Percentiles rank a stretch among this genome's conserved stretches.
phyloP scores from a whole-genome alignment of 2,329 filamentous ascomycete species.

The Fusarium cicatricum region DNA sequence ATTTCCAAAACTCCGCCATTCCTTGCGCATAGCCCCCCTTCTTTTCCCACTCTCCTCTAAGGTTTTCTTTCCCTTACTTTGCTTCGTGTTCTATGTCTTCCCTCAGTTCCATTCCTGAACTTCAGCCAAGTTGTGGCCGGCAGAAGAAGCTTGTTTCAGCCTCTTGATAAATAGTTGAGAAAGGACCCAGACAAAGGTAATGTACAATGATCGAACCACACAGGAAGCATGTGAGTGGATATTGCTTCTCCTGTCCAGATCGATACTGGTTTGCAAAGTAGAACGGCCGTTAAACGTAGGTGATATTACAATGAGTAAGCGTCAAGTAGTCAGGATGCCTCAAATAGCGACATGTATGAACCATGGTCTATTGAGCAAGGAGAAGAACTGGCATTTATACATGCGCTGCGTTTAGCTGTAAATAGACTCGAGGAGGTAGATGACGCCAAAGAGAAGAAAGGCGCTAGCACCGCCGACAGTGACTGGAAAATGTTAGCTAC shows the following conservation, averaged over 20 bases:
- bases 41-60: background rate
- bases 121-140: slow-evolving; percentile 3
- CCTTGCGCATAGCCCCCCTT: background rate
- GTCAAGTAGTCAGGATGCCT: slow-evolving; percentile 26
- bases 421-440: slow-evolving; percentile 87
- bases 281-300: slow-evolving; percentile 28
- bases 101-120: slow-evolving; percentile 5
- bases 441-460: slow-evolving; percentile 89
- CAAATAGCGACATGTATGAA: slow-evolving; percentile 14
- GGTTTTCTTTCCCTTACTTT: slow-evolving; percentile 16
- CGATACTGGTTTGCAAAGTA: slow-evolving; percentile 6
- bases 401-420: slow-evolving; percentile 53
- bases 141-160: slow-evolving; percentile 15
- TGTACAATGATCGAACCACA: slow-evolving; percentile 21
- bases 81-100: background rate
- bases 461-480: slow-evolving; percentile 90
- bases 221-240: background rate
- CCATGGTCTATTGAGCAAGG: slow-evolving; percentile 21
- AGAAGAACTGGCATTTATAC: slow-evolving; percentile 11
- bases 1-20: slow-evolving; percentile 7
- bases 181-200: slow-evolving; percentile 21
- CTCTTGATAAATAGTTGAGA: slow-evolving; percentile 17
- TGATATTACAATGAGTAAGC: slow-evolving; percentile 34
- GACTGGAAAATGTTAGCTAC: slow-evolving; percentile 62
- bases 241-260: background rate